These are phyloP conservation scores for Eucalyptus viminalis DNA, from an alignment of 345 rosid species.

Conservation along the genomic window DNA sequence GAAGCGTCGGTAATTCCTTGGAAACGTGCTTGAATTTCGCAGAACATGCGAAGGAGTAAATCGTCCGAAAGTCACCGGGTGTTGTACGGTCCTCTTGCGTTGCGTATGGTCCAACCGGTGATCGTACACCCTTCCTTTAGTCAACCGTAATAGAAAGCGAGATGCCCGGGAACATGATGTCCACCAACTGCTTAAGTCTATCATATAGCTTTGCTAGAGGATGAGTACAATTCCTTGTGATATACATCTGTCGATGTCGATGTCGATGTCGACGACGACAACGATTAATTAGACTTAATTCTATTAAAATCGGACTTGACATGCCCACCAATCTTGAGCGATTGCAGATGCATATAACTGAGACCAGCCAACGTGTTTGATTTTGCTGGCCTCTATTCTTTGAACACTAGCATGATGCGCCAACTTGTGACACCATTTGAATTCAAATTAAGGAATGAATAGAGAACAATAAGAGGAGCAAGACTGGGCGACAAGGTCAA, in stretches of 20 bases:
- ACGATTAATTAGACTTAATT: background rate
- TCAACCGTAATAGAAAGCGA: background rate
- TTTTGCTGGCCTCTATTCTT: background rate
- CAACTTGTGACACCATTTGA: background rate
- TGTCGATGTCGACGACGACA: too few relatives aligned
- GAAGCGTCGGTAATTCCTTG: too few relatives aligned
- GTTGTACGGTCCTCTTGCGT: background rate
- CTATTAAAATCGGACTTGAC: background rate
- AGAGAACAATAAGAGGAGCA: background rate
- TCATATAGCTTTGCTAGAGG: background rate
- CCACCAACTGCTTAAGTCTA: background rate
- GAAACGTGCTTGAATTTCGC: too few relatives aligned
- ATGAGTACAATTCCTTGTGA: background rate
- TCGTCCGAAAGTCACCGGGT: background rate
- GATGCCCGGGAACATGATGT: background rate
- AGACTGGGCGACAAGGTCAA: background rate
- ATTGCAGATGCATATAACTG: background rate
- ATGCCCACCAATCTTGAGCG: background rate
- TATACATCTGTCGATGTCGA: too few relatives aligned
- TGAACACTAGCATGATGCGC: background rate
- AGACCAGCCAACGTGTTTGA: background rate
- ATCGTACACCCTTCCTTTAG: background rate
- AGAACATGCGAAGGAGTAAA: too few relatives aligned
- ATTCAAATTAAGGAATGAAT: background rate
- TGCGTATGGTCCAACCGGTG: background rate